Conservation (phyloP, 2,329 filamentous ascomycete species). For the Aureobasidium sp. region DNA sequence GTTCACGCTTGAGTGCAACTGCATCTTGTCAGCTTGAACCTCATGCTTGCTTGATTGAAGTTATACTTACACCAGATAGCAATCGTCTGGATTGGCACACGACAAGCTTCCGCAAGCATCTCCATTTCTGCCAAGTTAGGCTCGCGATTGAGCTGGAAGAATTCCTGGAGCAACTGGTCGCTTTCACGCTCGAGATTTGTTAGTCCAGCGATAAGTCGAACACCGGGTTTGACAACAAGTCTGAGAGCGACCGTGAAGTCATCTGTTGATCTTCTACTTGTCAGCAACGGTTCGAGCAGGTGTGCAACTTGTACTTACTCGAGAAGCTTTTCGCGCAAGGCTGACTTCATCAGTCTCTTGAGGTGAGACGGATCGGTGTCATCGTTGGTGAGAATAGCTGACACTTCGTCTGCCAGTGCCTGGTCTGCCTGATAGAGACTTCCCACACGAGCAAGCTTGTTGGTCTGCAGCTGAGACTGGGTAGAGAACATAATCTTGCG, state of each 20-base stretch:
- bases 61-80: neutral
- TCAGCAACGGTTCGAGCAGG: neutral
- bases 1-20: neutral
- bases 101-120: conserved; percentile 11
- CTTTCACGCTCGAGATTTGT: neutral
- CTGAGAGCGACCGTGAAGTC: neutral
- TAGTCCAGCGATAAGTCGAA: neutral
- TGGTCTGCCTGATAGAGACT: neutral
- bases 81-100: neutral
- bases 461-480: neutral
- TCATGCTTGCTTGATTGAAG: neutral
- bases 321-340: neutral
- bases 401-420: neutral
- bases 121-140: conserved; percentile 15
- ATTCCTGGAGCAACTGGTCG: conserved; percentile 5
- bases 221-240: neutral
- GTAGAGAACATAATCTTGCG: neutral
- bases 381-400: neutral
- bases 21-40: neutral
- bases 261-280: neutral
- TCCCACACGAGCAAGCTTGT: neutral
- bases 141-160: conserved; percentile 11
- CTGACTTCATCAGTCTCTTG: neutral
- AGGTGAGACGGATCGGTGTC: neutral
- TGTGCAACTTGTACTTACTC: neutral